These are phyloP conservation scores for Bipolaris sorokiniana DNA, from an alignment of 2,329 filamentous ascomycete species.

Conservation along the genomic window DNA sequence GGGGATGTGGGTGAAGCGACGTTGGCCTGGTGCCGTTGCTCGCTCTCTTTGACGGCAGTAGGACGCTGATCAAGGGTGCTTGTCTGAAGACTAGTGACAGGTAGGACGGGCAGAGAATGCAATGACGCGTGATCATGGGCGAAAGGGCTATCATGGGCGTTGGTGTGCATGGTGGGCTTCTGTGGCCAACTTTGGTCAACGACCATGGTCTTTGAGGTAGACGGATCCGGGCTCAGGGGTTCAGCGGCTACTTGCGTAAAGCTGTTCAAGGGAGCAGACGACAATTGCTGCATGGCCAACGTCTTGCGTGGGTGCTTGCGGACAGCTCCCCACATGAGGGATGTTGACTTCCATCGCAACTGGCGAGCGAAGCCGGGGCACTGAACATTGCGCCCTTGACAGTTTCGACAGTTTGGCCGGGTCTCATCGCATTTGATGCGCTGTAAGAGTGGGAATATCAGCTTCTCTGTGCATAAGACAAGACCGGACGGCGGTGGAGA, in stretches of 20 bases:
- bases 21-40: background rate
- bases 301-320: background rate
- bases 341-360: background rate
- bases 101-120: background rate
- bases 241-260: background rate
- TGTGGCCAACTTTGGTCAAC: background rate
- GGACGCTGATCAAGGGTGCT: background rate
- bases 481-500: background rate
- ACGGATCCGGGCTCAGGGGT: background rate
- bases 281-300: background rate
- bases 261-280: background rate
- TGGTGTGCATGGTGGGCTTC: background rate
- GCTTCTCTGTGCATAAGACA: background rate
- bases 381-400: background rate
- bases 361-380: constrained; percentile 1
- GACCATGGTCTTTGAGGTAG: background rate
- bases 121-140: background rate
- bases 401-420: background rate
- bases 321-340: background rate
- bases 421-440: constrained; percentile 1
- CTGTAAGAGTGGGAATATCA: background rate
- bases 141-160: background rate
- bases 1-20: background rate
- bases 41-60: background rate
- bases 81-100: background rate